These are phyloP conservation scores for Plenodomus lindquistii DNA, from an alignment of 2,329 filamentous ascomycete species.

Conservation along the genomic window DNA sequence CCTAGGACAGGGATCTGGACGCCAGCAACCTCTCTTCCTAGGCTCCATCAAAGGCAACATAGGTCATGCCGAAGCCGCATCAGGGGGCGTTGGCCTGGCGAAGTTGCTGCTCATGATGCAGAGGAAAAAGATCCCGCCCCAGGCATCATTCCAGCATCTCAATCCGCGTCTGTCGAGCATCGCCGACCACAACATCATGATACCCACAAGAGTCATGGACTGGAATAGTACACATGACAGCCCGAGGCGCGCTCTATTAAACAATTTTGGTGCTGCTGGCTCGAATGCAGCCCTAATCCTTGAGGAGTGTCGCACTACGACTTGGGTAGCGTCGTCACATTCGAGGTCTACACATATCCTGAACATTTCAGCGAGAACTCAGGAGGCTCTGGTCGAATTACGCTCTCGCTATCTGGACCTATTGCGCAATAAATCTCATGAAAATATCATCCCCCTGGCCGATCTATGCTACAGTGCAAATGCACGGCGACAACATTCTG, in stretches of 20 bases:
- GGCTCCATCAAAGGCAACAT: conserved; percentile 9
- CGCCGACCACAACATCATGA: conserved; percentile 57
- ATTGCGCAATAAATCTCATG: no score
- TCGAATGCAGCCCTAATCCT: conserved; percentile 38
- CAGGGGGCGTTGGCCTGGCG: conserved; percentile 34
- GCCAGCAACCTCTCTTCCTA: background rate
- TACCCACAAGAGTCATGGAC: conserved; percentile 7
- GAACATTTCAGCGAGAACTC: background rate
- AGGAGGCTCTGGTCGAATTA: background rate
- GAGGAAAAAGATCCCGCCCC: conserved; percentile 55
- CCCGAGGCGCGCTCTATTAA: conserved; percentile 26
- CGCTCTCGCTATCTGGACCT: no score
- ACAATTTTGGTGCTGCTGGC: conserved; percentile 44
- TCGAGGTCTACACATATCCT: background rate
- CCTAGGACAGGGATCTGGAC: no score
- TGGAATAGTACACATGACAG: conserved; percentile 26
- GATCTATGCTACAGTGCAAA: background rate
- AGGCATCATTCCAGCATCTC: conserved; percentile 41
- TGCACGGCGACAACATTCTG: background rate
- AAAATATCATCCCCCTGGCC: no score
- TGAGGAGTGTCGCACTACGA: conserved; percentile 22
- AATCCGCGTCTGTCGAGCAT: conserved; percentile 53
- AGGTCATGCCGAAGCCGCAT: conserved; percentile 39
- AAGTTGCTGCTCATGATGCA: conserved; percentile 44
- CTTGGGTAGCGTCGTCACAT: no score